phyloP scores from a whole-genome alignment of 2,329 filamentous ascomycete genomes.

The Pyrenochaeta sp. region DNA sequence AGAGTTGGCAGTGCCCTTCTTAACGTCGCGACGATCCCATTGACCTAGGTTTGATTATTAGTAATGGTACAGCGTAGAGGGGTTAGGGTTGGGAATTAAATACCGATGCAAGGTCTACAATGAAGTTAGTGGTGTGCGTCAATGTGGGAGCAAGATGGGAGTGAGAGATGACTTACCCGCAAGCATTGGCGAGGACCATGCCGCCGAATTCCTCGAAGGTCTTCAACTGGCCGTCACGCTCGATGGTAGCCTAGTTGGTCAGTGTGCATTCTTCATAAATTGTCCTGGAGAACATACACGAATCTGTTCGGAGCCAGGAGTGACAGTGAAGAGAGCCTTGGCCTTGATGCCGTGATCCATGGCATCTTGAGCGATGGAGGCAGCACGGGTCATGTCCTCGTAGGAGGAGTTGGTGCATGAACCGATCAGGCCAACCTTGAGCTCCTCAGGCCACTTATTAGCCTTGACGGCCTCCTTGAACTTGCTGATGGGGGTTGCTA shows the following conservation, averaged over 20 bases:
- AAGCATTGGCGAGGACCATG: conserved; percentile 93
- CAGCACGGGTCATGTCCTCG: conserved; percentile 92
- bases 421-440: conserved; percentile 96
- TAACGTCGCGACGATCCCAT: conserved; percentile 92
- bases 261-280: not conserved
- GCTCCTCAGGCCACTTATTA: conserved; percentile 94
- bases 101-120: conserved; percentile 67
- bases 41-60: conserved; percentile 57
- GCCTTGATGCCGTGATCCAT: conserved; percentile 92
- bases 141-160: too few relatives aligned
- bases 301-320: conserved; percentile 96
- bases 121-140: too few relatives aligned
- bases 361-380: conserved; percentile 90
- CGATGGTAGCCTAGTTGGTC: conserved; percentile 71
- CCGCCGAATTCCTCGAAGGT: conserved; percentile 97
- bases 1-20: conserved; percentile 95
- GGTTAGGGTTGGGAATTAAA: conserved; percentile 10
- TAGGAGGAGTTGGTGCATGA: conserved; percentile 96
- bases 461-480: conserved; percentile 93
- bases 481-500: conserved; percentile 97
- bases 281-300: conserved; percentile 53
- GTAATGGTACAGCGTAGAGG: conserved; percentile 14
- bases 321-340: conserved; percentile 92
- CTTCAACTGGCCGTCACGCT: conserved; percentile 84
- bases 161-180: too few relatives aligned